Evolutionary conservation across 2,329 filamentous ascomycete species (phyloP), one percentile per base, ranked within the genome.

Genomic region (Ophiocordyceps camponoti-saundersi): DNA sequence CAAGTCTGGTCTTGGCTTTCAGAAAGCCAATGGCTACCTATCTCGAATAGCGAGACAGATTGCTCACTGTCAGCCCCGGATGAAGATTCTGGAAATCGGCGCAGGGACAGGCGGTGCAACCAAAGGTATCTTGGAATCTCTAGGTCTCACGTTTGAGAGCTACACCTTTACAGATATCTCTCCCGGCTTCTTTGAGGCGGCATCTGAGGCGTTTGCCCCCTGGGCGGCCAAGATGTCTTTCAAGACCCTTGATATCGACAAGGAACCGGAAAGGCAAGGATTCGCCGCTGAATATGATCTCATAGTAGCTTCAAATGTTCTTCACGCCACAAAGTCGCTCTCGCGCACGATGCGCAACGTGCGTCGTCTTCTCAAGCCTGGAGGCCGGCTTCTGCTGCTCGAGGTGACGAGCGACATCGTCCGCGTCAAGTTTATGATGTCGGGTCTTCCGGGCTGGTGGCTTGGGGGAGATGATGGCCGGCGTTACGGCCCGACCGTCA

Each of bases 81-180:
- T 66, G 45, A 63, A 64, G 3, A 60, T 71, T 29, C 49, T 72
- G 5, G 57, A 60, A 46, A 55, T 66, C 11, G 67, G 67, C 16
- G 67, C 64, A 11, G 69, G 69, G 1, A 68, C 65, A 3, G 69
- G 67, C 3, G 61, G 60, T 12, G 58, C 66, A 0, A 72, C 69
- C 0, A 52, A 57, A 7, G 45, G 43, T 1, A 53, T 71, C 6
- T 51, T 72, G 1, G 47, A 55, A 2, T 45, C 46, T 1, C 50
- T 69, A 6, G 59, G 55, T 2, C 20, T 51, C 15, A 15, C 51
- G 2, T 66, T 66, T 20, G 26, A 42, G 11, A 36, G 45, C 1
- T 73, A 72, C 52, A 67, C 64, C 0, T 73, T 59, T 53, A 72
- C 70, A 0, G 69, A 72, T 48, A 61, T 70, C 13, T 64, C 63